Base-by-base conservation (phyloP, 2,329 filamentous ascomycete genomes). In the Phialophora tarda region DNA sequence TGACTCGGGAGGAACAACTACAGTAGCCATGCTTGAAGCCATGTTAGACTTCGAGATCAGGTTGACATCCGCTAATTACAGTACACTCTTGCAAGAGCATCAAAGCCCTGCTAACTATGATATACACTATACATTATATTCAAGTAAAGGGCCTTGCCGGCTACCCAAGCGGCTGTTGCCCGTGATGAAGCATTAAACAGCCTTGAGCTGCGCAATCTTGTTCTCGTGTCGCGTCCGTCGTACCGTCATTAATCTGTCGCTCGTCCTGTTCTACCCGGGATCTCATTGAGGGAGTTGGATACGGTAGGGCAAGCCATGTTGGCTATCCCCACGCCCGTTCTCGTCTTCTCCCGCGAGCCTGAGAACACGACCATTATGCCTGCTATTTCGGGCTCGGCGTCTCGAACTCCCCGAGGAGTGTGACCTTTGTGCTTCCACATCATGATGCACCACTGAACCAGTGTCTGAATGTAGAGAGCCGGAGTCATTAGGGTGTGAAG, bases 291-390 rank as follows among this genome's bases (percentile, higher is more conserved):
- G 53, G 21, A 62, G 11, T 32, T 63, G 59, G 34, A 71, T 68
- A 26, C 26, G 38, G 60, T 68, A 71, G 23, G 70, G 70, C 60
- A 71, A 28, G 3, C 44, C 61, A 17, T 38, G 11, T 30, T 47
- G 50, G 21, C 14, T 7, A 7, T 17, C 48, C 8, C 24, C 28
- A 28, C 17, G 28, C 24, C 24, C 53, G 8, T 32, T 41, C n/a
- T 65, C 67, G 28, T 48, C 58, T n/a, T 62, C 53, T 21, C 58
- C 60, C n/a, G 64, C 57, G 23, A 71, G 51, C 7, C 69, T 65
- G 26, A 71, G 65, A 11, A 55, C 53, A 30, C 53, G 23, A 34
- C 53, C 28, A 23, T 28, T 28, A n/a, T 53, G 10, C 48, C 53
- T 55, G 8, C 26, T n/a, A n/a, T 34, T 55, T 17, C 17, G 53